phyloP scores from a whole-genome alignment of 1,284 basidiomycete species.

The Puccinia novopanici region DNA sequence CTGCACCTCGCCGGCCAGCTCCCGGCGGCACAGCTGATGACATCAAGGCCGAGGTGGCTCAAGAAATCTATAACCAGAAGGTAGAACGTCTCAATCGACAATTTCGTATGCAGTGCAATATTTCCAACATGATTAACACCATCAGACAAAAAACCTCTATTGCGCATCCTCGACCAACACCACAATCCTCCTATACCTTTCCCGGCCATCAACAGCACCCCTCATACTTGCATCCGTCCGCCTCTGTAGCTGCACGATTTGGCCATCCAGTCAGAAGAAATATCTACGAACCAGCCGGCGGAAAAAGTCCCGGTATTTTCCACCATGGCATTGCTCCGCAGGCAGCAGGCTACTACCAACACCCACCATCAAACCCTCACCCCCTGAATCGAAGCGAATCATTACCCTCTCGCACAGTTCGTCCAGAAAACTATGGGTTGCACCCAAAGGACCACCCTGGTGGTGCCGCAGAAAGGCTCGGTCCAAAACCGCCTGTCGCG shows the following conservation, averaged over 20 bases:
- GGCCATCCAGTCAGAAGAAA: background rate
- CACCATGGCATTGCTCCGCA: background rate
- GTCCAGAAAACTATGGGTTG: background rate
- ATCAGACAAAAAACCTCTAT: conserved; percentile 8
- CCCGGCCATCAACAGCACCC: background rate
- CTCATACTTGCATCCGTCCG: background rate
- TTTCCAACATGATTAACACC: background rate
- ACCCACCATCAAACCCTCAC: background rate
- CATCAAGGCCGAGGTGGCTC: background rate
- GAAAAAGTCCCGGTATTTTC: background rate
- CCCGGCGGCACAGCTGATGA: background rate
- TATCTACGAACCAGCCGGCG: background rate
- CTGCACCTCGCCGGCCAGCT: background rate
- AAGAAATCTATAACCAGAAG: background rate
- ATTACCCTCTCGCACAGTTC: background rate
- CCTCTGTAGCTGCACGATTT: background rate
- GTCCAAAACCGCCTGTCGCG: background rate
- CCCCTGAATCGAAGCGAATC: conserved; percentile 15
- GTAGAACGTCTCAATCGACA: background rate
- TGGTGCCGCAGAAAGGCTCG: background rate
- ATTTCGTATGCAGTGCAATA: background rate
- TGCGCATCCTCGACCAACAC: background rate
- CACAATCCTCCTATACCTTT: background rate
- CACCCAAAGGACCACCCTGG: background rate
- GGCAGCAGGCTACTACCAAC: background rate